Percentiles rank a stretch among this genome's conserved stretches.
Conservation (phyloP, 306 rosid genomes). For the Glycyrrhiza uralensis region DNA sequence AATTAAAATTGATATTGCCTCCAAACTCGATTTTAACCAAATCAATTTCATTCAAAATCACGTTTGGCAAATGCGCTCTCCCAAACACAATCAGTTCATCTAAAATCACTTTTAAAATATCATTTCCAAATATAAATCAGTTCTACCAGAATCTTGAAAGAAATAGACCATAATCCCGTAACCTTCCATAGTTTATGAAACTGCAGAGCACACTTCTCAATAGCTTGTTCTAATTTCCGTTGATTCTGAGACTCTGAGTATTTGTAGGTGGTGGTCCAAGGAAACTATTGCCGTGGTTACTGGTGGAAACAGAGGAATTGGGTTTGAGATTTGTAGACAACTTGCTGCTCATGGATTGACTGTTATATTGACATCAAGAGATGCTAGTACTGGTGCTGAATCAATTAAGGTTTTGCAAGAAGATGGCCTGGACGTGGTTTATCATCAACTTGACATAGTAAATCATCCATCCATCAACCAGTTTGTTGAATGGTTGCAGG, state of each 20-base stretch:
- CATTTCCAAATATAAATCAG: background rate
- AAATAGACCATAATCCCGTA: too few species aligned
- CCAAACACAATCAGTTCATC: too few species aligned
- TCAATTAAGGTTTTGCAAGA: conserved; percentile 73
- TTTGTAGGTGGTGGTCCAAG: conserved; percentile 86
- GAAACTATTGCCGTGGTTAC: conserved; percentile 85
- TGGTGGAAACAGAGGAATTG: conserved; percentile 56
- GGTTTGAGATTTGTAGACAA: conserved; percentile 37
- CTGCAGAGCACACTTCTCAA: background rate
- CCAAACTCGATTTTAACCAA: too few species aligned
- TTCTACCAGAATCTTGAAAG: too few species aligned
- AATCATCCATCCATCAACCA: conserved; percentile 53
- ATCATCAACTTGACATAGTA: conserved; percentile 73
- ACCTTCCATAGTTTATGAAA: background rate
- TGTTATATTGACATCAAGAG: conserved; percentile 38
- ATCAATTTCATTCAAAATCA: too few species aligned
- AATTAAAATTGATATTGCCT: too few species aligned
- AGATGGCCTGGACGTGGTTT: conserved; percentile 64
- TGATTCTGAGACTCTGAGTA: background rate
- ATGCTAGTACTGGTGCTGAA: conserved; percentile 59
- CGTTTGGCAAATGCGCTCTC: too few species aligned
- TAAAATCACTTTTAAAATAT: too few species aligned
- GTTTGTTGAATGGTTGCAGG: conserved; percentile 65
- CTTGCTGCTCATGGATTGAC: conserved; percentile 38
- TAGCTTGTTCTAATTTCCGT: background rate